Percentiles rank a stretch among this genome's conserved stretches.
These are phyloP conservation scores for Alternaria brassicae DNA, from an alignment of 2,329 filamentous ascomycete species.

Conservation along the genomic window DNA sequence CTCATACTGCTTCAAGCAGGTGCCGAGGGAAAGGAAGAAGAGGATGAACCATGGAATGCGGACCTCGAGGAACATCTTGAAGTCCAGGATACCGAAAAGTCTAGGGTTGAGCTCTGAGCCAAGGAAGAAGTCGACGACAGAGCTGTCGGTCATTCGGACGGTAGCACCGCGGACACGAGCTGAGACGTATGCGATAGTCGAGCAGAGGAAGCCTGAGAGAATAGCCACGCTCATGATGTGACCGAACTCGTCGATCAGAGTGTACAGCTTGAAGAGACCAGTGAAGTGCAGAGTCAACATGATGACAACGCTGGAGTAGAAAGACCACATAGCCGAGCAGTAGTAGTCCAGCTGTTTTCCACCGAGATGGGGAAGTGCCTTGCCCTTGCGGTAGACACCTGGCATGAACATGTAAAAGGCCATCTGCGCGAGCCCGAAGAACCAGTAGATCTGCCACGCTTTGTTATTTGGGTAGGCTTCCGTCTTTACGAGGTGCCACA, in stretches of 20 bases:
- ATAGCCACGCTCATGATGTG: conserved; percentile 93
- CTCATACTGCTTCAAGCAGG: conserved; percentile 84
- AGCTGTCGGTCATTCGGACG: conserved; percentile 88
- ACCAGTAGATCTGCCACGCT: conserved; percentile 95
- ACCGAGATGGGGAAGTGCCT: conserved; percentile 80
- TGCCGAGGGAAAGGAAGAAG: conserved; percentile 76
- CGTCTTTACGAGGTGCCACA: conserved; percentile 77
- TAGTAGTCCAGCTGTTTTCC: conserved; percentile 92
- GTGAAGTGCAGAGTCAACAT: conserved; percentile 78
- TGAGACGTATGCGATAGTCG: conserved; percentile 84
- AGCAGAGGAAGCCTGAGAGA: conserved; percentile 83
- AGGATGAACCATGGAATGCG: conserved; percentile 92
- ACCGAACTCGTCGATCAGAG: conserved; percentile 92
- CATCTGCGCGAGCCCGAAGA: conserved; percentile 85
- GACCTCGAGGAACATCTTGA: conserved; percentile 97
- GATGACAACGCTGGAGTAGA: conserved; percentile 82
- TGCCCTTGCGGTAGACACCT: conserved; percentile 86
- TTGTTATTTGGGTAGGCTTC: conserved; percentile 82
- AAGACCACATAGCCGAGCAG: conserved; percentile 86
- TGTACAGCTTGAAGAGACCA: conserved; percentile 87
- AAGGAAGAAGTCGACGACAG: conserved; percentile 90
- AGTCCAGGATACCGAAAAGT: conserved; percentile 83
- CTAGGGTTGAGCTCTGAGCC: conserved; percentile 86
- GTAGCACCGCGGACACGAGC: conserved; percentile 79
- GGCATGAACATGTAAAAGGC: conserved; percentile 84